phyloP scores from a whole-genome alignment of 768 basidiomycete genomes.

The Dendrothele bispora region DNA sequence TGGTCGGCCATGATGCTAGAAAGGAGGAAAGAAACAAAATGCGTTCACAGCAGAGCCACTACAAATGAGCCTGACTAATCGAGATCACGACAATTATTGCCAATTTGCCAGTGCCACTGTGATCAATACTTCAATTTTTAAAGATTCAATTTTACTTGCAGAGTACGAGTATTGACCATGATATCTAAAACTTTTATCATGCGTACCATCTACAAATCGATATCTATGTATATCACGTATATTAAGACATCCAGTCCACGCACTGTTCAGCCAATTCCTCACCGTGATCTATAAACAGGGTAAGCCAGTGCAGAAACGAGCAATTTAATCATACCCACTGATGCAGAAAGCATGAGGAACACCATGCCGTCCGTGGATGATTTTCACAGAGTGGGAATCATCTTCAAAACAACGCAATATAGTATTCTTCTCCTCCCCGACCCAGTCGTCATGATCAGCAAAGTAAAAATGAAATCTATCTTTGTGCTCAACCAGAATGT shows the following conservation, averaged over 20 bases:
- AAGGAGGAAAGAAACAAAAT: background rate
- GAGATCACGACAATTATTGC: too few relatives aligned
- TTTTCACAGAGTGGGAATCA: slow-evolving; percentile 27
- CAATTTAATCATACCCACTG: slow-evolving; percentile 39
- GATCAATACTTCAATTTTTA: too few relatives aligned
- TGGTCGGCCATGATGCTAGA: background rate
- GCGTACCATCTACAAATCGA: too few relatives aligned
- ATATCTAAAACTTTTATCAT: too few relatives aligned
- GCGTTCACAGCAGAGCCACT: background rate
- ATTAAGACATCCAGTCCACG: background rate
- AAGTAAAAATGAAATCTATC: slow-evolving; percentile 52
- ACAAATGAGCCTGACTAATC: background rate
- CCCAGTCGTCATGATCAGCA: slow-evolving; percentile 67
- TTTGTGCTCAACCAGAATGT: slow-evolving; percentile 39
- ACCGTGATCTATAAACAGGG: slow-evolving; percentile 44
- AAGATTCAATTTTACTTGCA: too few relatives aligned
- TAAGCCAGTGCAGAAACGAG: background rate
- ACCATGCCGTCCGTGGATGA: slow-evolving; percentile 44
- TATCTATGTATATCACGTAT: too few relatives aligned
- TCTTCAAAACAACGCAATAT: slow-evolving; percentile 43
- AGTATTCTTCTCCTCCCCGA: slow-evolving; percentile 51
- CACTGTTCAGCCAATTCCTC: slow-evolving; percentile 31
- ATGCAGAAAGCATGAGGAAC: slow-evolving; percentile 78
- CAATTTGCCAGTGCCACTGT: too few relatives aligned
- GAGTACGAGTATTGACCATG: too few relatives aligned